A percentile compares a stretch with the other conserved stretches of the same genome.
These are phyloP conservation scores for Lodderomyces theae DNA, from an alignment of 1,139 yeast genomes.

Conservation along the genomic window DNA sequence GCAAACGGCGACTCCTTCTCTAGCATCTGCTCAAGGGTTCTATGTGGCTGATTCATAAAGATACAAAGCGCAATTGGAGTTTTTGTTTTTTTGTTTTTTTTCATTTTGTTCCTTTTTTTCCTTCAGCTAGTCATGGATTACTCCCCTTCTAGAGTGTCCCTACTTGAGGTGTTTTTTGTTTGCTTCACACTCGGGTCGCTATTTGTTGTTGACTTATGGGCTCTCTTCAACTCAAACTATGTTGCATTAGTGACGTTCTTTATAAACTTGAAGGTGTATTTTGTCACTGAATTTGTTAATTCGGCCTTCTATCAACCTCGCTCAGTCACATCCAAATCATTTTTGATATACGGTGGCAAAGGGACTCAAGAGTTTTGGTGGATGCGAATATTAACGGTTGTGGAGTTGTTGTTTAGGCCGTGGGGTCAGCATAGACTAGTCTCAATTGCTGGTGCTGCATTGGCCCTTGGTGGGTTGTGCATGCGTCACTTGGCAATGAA, in stretches of 20 bases:
- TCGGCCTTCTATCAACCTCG: conserved; percentile 26
- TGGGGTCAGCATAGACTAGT: conserved; percentile 5
- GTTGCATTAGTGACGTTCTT: conserved; percentile 18
- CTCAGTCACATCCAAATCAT: conserved; percentile 28
- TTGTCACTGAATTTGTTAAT: conserved; percentile 29
- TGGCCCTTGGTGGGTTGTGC: conserved; percentile 22
- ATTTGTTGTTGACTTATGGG: conserved; percentile 4
- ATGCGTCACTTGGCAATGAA: conserved; percentile 32
- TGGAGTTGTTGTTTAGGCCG: conserved; percentile 22
- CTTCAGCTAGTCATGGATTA: no score
- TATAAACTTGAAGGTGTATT: conserved; percentile 24
- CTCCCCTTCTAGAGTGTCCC: conserved; percentile 19
- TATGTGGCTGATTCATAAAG: conserved; percentile 1
- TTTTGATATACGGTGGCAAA: conserved; percentile 35
- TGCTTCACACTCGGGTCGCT: conserved; percentile 23
- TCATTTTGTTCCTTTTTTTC: no score
- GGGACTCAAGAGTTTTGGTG: conserved; percentile 35
- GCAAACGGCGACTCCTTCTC: conserved; percentile 2
- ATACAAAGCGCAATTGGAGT: neutral
- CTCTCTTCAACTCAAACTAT: conserved; percentile 5
- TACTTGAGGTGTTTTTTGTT: conserved; percentile 23
- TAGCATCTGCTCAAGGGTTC: conserved; percentile 1
- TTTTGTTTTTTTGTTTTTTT: no score
- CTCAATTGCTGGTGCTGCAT: conserved; percentile 11
- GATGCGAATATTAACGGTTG: conserved; percentile 26